A percentile compares a stretch with the other conserved stretches of the same genome.
Evolutionary conservation across 495 filamentous ascomycete genomes (phyloP).

Genomic region (Rhypophila decipiens): DNA sequence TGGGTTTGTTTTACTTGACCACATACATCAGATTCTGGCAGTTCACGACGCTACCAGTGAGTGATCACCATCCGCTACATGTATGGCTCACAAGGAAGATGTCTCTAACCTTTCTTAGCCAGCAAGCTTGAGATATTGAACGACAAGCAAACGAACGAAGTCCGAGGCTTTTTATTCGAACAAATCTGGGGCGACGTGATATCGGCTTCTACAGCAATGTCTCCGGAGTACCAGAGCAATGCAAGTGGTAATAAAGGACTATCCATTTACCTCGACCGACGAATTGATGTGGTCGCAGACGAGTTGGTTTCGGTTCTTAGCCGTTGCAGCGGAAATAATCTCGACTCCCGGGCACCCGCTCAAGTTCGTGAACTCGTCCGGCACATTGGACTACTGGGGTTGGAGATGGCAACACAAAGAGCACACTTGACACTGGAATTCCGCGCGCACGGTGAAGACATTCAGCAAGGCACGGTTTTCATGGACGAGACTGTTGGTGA

Average conservation of each 20-base stretch:
- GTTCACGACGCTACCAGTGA: neutral
- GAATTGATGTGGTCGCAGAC: neutral
- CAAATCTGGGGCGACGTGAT: neutral
- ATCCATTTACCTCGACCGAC: neutral
- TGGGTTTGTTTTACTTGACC: neutral
- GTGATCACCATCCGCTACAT: neutral
- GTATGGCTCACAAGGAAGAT: neutral
- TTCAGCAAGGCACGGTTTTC: neutral
- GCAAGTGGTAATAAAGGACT: neutral
- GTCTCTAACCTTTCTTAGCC: neutral
- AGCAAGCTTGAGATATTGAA: neutral
- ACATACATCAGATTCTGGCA: neutral
- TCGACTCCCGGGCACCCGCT: neutral
- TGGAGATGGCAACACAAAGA: constrained; percentile 12
- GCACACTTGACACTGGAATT: constrained; percentile 6
- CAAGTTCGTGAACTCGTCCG: neutral
- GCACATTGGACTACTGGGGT: constrained; percentile 1
- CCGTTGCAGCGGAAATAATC: neutral
- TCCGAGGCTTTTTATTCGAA: neutral
- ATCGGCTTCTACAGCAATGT: no score
- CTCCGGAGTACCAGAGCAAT: neutral
- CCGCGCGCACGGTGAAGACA: constrained; percentile 1
- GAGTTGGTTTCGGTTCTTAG: neutral
- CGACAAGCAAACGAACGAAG: neutral
- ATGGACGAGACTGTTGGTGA: neutral